Conservation (phyloP, 1,284 basidiomycete species). For the Xerocomus minutiporus region DNA sequence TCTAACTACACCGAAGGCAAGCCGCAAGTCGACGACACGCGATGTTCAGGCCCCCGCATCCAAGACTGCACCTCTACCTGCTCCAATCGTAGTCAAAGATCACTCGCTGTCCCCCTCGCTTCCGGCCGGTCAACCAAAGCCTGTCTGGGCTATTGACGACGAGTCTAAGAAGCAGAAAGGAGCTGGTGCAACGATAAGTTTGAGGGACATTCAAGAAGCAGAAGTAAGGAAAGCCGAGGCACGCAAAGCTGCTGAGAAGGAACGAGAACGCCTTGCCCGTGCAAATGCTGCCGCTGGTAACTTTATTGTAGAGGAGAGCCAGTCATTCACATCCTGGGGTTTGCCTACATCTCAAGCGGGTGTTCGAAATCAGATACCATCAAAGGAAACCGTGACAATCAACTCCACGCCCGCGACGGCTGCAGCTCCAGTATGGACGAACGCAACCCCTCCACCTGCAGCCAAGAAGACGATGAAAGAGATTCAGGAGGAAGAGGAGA, state of each 20-base stretch:
- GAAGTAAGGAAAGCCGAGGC: slow-evolving; percentile 81
- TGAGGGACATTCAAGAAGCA: slow-evolving; percentile 94
- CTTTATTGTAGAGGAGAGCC: slow-evolving; percentile 48
- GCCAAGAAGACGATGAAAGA: slow-evolving; percentile 96
- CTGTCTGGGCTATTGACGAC: slow-evolving; percentile 63
- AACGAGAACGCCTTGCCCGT: slow-evolving; percentile 56
- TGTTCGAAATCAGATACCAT: slow-evolving; percentile 38
- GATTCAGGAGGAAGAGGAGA: slow-evolving; percentile 97
- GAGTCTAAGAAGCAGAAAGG: slow-evolving; percentile 53
- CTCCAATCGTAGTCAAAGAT: slow-evolving; percentile 19
- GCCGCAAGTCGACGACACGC: slow-evolving; percentile 28
- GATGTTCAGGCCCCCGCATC: slow-evolving; percentile 27
- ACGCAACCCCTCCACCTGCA: slow-evolving; percentile 44
- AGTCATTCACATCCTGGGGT: slow-evolving; percentile 71
- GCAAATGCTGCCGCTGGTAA: slow-evolving; percentile 38
- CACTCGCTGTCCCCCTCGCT: slow-evolving; percentile 24
- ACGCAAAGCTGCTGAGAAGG: slow-evolving; percentile 65
- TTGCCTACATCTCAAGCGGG: slow-evolving; percentile 70
- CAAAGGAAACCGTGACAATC: slow-evolving; percentile 45
- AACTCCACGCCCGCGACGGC: slow-evolving; percentile 32
- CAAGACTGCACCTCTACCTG: slow-evolving; percentile 15
- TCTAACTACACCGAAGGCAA: slow-evolving; percentile 24
- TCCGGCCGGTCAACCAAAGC: slow-evolving; percentile 38
- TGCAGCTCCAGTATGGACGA: slow-evolving; percentile 62
- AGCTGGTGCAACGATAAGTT: slow-evolving; percentile 51